Evolutionary conservation across 2,329 filamentous ascomycete genomes (phyloP), one percentile per base, ranked within the genome.

Genomic region (Fonsecaea erecta): DNA sequence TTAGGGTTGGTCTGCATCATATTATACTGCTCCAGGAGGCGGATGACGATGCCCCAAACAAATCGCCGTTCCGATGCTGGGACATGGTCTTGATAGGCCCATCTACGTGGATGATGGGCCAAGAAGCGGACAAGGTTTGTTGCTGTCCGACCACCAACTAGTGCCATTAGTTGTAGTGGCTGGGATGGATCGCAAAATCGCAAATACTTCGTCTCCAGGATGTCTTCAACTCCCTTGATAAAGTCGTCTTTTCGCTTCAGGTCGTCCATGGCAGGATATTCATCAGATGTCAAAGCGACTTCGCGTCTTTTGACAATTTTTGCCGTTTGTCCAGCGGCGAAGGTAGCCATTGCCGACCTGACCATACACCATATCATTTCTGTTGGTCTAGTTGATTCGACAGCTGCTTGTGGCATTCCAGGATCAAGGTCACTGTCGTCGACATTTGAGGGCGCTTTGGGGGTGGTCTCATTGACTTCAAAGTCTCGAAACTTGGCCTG

Each of bases 391-490:
- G 16, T 56, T 12, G 68, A 67, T n/a, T 65, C 65, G 4, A 28
- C 21, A 9, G 66, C 55, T 3, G 57, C 5, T 40, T 32, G 30
- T 3, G 61, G 12, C 71, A 70, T 70, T 12, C 37, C 60, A 11
- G 84, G 85, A 64, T 82, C 83, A 0, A 88, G 76, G 66, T 88
- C 85, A 24, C 80, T 79, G 68, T 88, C 86, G 73, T 87, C 85
- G 62, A 88, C 76, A 66, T 88, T 88, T 54, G 78, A 78, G 5
- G 86, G 86, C 65, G 78, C 16, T 1, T 69, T 70, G 9, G 73
- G 72, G 28, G 70, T 66, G 2, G 70, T 70, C 0, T 73, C 68
- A 46, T 72, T 67, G 48, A 70, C 63, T 7, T 62, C 54, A n/a
- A 72, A 60, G 62, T 59, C 52, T 68, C 65, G 63, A 63, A 69